Conservation (phyloP, 1,284 basidiomycete species). For the Sanghuangporus baumii region DNA sequence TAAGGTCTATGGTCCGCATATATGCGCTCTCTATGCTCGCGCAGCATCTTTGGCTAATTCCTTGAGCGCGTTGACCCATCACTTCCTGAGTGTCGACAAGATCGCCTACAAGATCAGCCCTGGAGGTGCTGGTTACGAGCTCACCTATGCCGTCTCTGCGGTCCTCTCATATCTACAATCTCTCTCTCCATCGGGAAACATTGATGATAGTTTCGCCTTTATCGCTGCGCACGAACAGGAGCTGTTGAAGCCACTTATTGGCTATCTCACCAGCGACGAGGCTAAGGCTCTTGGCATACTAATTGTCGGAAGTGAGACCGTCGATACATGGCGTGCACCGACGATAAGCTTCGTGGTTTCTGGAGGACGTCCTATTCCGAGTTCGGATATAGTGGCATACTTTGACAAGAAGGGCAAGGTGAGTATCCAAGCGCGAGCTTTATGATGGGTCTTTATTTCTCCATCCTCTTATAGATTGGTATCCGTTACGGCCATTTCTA, state of each 20-base stretch:
- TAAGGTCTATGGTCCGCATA: slow-evolving; percentile 73
- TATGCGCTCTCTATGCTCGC: slow-evolving; percentile 60
- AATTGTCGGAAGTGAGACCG: slow-evolving; percentile 56
- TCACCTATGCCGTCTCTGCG: slow-evolving; percentile 53
- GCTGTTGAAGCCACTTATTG: slow-evolving; percentile 37
- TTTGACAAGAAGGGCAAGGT: slow-evolving; percentile 60
- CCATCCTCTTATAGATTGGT: slow-evolving; percentile 46
- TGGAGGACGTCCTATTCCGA: slow-evolving; percentile 46
- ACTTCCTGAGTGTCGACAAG: slow-evolving; percentile 54
- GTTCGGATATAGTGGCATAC: slow-evolving; percentile 56
- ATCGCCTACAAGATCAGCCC: slow-evolving; percentile 63
- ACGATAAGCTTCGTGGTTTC: slow-evolving; percentile 70
- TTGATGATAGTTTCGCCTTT: slow-evolving; percentile 43
- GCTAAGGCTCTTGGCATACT: slow-evolving; percentile 52
- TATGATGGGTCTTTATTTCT: neutral
- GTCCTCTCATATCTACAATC: slow-evolving; percentile 61
- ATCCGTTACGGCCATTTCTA: slow-evolving; percentile 79
- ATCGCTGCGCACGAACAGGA: slow-evolving; percentile 42
- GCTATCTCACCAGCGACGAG: slow-evolving; percentile 33
- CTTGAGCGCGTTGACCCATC: slow-evolving; percentile 57
- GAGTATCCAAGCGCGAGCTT: neutral
- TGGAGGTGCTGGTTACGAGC: slow-evolving; percentile 70
- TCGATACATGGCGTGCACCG: slow-evolving; percentile 47
- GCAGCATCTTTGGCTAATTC: slow-evolving; percentile 38
- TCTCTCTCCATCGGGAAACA: slow-evolving; percentile 42